Conservation (phyloP, 495 filamentous ascomycete species). For the Thermothielavioides terrestris region DNA sequence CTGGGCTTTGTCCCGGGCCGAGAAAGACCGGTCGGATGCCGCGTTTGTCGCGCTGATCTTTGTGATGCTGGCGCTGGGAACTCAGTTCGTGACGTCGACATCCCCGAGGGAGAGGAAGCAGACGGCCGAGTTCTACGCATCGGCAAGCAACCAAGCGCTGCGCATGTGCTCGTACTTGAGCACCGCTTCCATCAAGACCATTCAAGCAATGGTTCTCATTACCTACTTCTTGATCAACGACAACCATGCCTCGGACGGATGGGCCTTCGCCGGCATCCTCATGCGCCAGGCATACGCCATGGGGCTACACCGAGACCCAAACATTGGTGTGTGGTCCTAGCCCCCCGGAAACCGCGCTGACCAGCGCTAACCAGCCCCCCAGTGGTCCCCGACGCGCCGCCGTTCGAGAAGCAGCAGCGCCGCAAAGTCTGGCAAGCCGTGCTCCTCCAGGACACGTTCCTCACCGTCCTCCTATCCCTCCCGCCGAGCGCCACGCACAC, state of each 20-base stretch:
- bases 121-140: slow-evolving; percentile 68
- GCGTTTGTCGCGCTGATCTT: slow-evolving; percentile 57
- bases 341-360: no score
- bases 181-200: slow-evolving; percentile 53
- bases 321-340: slow-evolving; percentile 43
- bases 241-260: slow-evolving; percentile 65
- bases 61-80: slow-evolving; percentile 61
- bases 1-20: slow-evolving; percentile 46
- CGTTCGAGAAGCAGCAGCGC: slow-evolving; percentile 59
- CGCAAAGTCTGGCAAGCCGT: slow-evolving; percentile 70
- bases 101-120: slow-evolving; percentile 49
- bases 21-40: slow-evolving; percentile 47
- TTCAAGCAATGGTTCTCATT: slow-evolving; percentile 66
- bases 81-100: slow-evolving; percentile 57
- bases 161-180: slow-evolving; percentile 61
- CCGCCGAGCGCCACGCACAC: slow-evolving; percentile 64
- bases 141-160: slow-evolving; percentile 60
- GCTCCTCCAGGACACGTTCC: slow-evolving; percentile 65
- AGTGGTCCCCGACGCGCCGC: slow-evolving; percentile 48
- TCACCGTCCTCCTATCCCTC: slow-evolving; percentile 64
- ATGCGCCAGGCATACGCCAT: slow-evolving; percentile 66
- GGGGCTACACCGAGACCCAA: slow-evolving; percentile 66
- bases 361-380: neutral
- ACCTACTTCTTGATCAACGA: slow-evolving; percentile 73
- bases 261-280: slow-evolving; percentile 63